Evolutionary conservation across 192 early-diverging fungal species (phyloP), one percentile per base, ranked within the genome.

Genomic region (Coemansia sp.): DNA sequence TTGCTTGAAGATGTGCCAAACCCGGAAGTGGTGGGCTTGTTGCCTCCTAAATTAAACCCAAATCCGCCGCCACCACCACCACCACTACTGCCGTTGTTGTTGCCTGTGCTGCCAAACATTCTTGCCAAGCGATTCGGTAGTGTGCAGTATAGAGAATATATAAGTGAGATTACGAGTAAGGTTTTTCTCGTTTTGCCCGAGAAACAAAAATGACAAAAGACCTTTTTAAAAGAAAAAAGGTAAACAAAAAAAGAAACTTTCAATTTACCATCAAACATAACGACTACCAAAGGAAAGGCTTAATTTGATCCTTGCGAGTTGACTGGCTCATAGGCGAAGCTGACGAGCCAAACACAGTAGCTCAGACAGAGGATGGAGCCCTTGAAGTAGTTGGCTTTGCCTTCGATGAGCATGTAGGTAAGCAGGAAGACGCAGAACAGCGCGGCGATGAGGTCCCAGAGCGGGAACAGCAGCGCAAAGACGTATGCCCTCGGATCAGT

Each of bases 361-460:
- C 89, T 89, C 34, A 97, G 71, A 38, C 95, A 85, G 62, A 98
- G 79, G 54, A 98, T 93, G 5, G 87, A 80, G 17, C 95, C 96
- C 81, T 99, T 97, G 74, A 99, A 99, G 82, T 99, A 97, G 80
- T 99, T 97, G 52, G 87, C 83, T 76, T 92, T 96, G 68, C 95
- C 95, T 77, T 99, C 96, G 61, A 91, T 90, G 77, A 95, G 96
- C 17, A 95, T 90, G 67, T 96, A 96, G 11, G 92, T 94, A 53
- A 95, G 83, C 64, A 92, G 72, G 70, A 90, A 89, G 42, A 90
- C 87, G 41, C 65, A 90, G 81, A 66, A 89, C 25, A 65, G 85
- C 66, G 69, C 85, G 65, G 76, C 83, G 69, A 73, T 75, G 61
- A 89, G 63, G 68, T 92, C 90, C 87, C 87, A 90, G 50, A 73